Base-by-base conservation (phyloP, 805 yeast species). In the Wickerhamia fluorescens region DNA sequence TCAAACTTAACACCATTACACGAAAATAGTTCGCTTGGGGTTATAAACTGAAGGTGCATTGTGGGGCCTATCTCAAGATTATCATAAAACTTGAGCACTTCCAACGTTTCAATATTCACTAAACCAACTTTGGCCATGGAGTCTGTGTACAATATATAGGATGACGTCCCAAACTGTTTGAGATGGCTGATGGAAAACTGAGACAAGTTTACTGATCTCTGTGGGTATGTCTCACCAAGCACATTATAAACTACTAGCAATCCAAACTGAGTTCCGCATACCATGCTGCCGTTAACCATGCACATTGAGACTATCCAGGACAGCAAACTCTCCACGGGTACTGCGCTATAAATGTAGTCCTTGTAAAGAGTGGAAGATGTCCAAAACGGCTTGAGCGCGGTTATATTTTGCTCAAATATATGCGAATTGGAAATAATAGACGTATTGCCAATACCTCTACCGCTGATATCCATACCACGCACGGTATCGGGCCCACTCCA, bases 231-330 rank as follows among this genome's bases (percentile, higher is more conserved):
- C n/a, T 34, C 45, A 8, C 35, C 35, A 7, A 20, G 15, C 2
- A 35, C 27, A 17, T 47, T 35, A 27, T 49, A 53, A 7, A 51
- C 29, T 22, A 45, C 14, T 16, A 57, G 24, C 14, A 39, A 37
- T 11, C 64, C 64, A 38, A 52, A 52, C 30, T 56, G 59, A 3
- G 53, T 46, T 3, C 62, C 64, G 32, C 56, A 47, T 8, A 56
- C 31, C 9, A 35, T 19, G 9, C 34, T 24, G 18, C 29, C 34
- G 14, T 34, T 35, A 16, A 41, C 26, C 12, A 41, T 28, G 28
- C 50, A 44, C 6, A 49, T 40, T 3, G 52, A 38, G 5, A 43
- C 41, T 11, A 49, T 37, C 58, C 60, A 52, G 30, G 42, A 31
- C 29, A 33, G 27, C 11, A 37, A 26, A 11, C 28, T 27, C 14